Conservation (phyloP, 257 asterid genomes). For the Schizonepeta tenuifolia region DNA sequence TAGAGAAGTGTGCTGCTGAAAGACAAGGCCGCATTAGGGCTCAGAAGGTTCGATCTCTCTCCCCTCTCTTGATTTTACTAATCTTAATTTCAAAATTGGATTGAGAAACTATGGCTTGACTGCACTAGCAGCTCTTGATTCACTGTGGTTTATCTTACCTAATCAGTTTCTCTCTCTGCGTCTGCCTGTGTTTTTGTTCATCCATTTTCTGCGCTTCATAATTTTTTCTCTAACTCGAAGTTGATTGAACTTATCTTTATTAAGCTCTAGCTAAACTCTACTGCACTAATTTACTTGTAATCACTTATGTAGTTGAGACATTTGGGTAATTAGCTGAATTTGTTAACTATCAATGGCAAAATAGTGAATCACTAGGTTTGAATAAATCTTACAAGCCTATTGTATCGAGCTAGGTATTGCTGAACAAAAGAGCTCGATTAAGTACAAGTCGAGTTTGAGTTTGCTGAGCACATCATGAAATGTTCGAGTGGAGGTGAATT, state of each 20-base stretch:
- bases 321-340: background rate
- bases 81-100: background rate
- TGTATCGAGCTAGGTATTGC: background rate
- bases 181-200: background rate
- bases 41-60: slow-evolving; percentile 55
- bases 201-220: background rate
- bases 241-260: background rate
- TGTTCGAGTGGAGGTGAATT: background rate
- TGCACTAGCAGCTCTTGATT: background rate
- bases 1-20: slow-evolving; percentile 77
- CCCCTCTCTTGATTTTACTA: background rate
- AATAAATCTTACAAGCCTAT: background rate
- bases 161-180: background rate
- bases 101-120: background rate
- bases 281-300: background rate
- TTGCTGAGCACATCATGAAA: background rate
- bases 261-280: background rate
- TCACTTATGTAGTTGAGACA: background rate
- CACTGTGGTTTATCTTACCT: background rate
- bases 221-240: background rate
- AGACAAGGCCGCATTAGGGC: slow-evolving; percentile 95
- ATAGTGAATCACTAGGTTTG: background rate
- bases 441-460: background rate
- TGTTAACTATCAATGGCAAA: background rate
- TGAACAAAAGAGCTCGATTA: background rate